phyloP scores from a whole-genome alignment of 2,329 filamentous ascomycete species.

The Claviceps arundinis region DNA sequence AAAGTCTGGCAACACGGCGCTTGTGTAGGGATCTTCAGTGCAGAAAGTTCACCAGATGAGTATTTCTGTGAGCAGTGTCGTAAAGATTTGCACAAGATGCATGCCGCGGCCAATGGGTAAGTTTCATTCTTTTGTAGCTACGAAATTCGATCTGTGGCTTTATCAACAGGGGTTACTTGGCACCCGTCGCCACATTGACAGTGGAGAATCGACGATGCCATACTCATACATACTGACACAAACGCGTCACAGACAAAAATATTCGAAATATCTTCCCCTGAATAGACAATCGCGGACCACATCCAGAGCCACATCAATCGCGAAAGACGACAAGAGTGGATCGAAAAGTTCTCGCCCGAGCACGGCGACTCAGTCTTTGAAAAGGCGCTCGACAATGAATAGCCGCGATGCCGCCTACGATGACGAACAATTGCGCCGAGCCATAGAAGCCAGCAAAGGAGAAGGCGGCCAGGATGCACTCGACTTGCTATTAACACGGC shows the following conservation, averaged over 20 bases:
- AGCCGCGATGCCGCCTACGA: constrained; percentile 91
- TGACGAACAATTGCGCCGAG: constrained; percentile 76
- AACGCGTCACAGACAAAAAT: constrained; percentile 41
- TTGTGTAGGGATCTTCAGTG: constrained; percentile 93
- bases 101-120: constrained; percentile 73
- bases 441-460: constrained; percentile 90
- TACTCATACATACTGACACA: constrained; percentile 33
- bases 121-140: constrained; percentile 19
- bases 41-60: constrained; percentile 83
- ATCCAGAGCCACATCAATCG: constrained; percentile 50
- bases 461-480: constrained; percentile 41
- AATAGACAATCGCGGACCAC: constrained; percentile 41
- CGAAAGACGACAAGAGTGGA: constrained; percentile 46
- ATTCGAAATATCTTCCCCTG: constrained; percentile 51
- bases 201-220: background rate
- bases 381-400: constrained; percentile 93
- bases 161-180: background rate
- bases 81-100: constrained; percentile 80
- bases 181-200: too few relatives aligned
- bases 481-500: constrained; percentile 42
- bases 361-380: constrained; percentile 45
- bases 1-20: constrained; percentile 98
- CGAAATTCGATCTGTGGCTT: background rate
- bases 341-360: constrained; percentile 43
- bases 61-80: constrained; percentile 96